phyloP scores from a whole-genome alignment of 2,329 filamentous ascomycete genomes.

The Arthrobotrys iridis region DNA sequence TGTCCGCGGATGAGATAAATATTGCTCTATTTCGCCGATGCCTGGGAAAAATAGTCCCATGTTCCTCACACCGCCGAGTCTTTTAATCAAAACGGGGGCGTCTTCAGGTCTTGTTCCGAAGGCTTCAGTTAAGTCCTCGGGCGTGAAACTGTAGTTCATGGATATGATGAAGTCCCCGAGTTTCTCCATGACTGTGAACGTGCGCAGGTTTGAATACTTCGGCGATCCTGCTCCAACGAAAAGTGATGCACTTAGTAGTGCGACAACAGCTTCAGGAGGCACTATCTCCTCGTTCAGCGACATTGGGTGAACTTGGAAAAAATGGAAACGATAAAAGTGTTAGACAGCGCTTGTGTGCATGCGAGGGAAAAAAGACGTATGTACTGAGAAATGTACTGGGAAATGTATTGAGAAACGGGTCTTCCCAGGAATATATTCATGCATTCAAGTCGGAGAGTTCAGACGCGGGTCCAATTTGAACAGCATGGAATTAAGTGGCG shows the following conservation, averaged over 20 bases:
- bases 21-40: not conserved
- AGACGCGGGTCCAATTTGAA: too few species aligned
- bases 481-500: too few species aligned
- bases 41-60: not conserved
- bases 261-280: not conserved
- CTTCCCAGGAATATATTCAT: too few species aligned
- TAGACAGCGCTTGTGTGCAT: too few species aligned
- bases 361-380: too few species aligned
- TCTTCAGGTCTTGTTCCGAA: conserved; percentile 9
- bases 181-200: not conserved
- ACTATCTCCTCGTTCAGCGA: not conserved
- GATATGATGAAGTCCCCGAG: not conserved
- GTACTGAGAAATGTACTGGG: too few species aligned
- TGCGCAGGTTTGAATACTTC: conserved; percentile 3
- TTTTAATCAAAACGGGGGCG: not conserved
- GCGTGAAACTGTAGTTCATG: not conserved
- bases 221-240: conserved; percentile 5
- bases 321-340: not conserved
- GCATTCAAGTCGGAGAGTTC: too few species aligned
- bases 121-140: not conserved
- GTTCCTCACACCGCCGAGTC: not conserved
- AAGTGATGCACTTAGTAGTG: not conserved
- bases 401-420: too few species aligned
- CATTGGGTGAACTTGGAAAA: not conserved
- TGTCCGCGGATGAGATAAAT: conserved; percentile 9